Evolutionary conservation across 768 basidiomycete species (phyloP).

Genomic region (Strobilomyces echinocephalus): DNA sequence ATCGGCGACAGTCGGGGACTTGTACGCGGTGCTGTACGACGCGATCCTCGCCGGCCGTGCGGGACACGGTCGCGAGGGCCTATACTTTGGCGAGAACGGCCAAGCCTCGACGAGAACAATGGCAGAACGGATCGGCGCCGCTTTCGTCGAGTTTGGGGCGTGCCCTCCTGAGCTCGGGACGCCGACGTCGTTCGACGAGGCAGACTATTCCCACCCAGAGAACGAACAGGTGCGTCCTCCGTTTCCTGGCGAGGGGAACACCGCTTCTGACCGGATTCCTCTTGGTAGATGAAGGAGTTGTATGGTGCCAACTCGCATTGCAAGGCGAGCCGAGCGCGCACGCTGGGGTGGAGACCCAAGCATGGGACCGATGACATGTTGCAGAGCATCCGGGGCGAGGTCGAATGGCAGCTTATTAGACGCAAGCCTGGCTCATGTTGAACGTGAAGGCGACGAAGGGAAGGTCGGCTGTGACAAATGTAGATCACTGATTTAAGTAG

Average conservation of each 20-base stretch:
- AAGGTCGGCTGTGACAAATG: no score
- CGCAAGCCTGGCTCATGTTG: no score
- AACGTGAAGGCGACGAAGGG: no score
- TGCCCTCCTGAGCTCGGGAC: background rate
- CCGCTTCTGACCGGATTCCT: background rate
- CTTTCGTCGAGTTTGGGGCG: background rate
- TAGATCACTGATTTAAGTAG: no score
- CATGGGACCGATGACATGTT: slow-evolving; percentile 5
- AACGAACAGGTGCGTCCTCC: no score
- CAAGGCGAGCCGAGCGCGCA: slow-evolving; percentile 6
- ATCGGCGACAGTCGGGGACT: no score
- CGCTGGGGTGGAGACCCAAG: slow-evolving; percentile 15
- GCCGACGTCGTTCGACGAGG: no score
- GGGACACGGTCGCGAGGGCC: no score
- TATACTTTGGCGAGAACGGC: slow-evolving; percentile 47
- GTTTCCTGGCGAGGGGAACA: no score
- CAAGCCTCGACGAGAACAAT: slow-evolving; percentile 42
- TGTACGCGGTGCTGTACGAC: no score
- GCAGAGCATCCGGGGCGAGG: slow-evolving; percentile 11
- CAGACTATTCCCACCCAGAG: no score
- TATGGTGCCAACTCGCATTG: slow-evolving; percentile 19
- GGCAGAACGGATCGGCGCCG: slow-evolving; percentile 36
- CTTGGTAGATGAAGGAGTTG: background rate
- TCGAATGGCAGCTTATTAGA: slow-evolving; percentile 4
- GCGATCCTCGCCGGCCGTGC: no score